Percentiles rank a stretch among this genome's conserved stretches.
phyloP scores from a whole-genome alignment of 2,329 filamentous ascomycete genomes.

The Claviceps sp. region DNA sequence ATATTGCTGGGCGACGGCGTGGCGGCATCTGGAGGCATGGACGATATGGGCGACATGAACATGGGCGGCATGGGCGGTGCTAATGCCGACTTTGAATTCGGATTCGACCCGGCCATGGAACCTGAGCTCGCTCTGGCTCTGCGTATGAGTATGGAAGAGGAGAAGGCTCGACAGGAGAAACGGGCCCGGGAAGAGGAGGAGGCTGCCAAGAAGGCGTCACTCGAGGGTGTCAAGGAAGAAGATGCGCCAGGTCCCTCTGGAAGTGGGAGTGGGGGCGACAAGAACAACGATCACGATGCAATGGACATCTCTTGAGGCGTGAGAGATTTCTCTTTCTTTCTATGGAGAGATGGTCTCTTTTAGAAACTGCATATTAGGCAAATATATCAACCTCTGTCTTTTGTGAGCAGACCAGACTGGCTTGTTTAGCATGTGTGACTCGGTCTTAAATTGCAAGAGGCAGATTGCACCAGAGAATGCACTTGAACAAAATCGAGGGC shows the following conservation, averaged over 20 bases:
- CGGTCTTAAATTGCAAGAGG: neutral
- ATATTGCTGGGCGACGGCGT: constrained; percentile 76
- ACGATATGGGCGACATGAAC: constrained; percentile 45
- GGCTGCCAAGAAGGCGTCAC: constrained; percentile 56
- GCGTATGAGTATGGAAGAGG: constrained; percentile 96
- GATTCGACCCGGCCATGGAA: constrained; percentile 81
- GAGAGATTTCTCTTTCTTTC: neutral
- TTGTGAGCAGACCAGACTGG: neutral
- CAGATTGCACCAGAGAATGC: no score
- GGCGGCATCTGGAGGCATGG: constrained; percentile 27
- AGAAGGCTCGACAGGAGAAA: constrained; percentile 86
- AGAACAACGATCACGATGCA: constrained; percentile 19
- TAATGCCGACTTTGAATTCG: constrained; percentile 57
- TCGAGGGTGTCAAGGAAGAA: constrained; percentile 75
- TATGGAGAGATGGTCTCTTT: constrained; percentile 15
- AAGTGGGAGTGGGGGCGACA: constrained; percentile 40
- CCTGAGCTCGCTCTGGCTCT: constrained; percentile 88
- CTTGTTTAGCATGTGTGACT: neutral
- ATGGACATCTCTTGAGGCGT: constrained; percentile 66
- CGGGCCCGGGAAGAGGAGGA: constrained; percentile 64
- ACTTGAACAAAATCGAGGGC: neutral
- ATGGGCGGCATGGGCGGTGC: constrained; percentile 42
- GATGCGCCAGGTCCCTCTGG: constrained; percentile 46
- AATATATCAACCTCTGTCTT: neutral
- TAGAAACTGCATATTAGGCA: constrained; percentile 14